Evolutionary conservation across 208 protist species (phyloP), one percentile per base, ranked within the genome.

Genomic region (Spongospora subterranea): DNA sequence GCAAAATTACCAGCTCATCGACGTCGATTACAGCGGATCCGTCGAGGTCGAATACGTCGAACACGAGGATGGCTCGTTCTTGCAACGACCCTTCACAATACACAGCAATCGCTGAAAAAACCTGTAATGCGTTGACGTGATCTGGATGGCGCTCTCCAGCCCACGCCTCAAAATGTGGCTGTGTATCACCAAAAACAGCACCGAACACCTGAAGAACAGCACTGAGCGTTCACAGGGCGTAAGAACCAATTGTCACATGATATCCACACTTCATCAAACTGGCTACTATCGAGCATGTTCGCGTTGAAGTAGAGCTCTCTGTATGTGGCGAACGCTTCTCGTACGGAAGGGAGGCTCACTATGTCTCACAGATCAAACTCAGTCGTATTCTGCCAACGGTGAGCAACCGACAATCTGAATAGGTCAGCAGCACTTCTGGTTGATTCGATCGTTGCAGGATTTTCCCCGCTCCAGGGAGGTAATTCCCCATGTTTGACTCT

Each of bases 401-500:
- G 54, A 17, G 29, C 54, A 65, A 29, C 54, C 20, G 54, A 65
- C 54, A 17, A 29, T 29, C 29, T 65, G 54, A 32, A 29, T 65
- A 29, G 17, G 54, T 29, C 20, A 65, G 20, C 20, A 32, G 29
- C 54, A 29, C 17, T 65, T 29, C 54, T 29, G 54, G 54, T 65
- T 32, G 54, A 29, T 29, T 32, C 29, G 54, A 29, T 32, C 20
- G 29, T 32, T 29, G 54, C 54, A 32, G 54, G 54, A 65, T 65
- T 17, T 29, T 17, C 20, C 29, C 29, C 54, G 54, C 54, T 17
- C 20, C 29, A 17, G 54, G 54, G 20, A 65, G 54, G 54, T 65
- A 65, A 65, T 65, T 65, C 20, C 54, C 54, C 54, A 65, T 65
- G 54, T n/a, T n/a, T n/a, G n/a, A n/a, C n/a, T n/a, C n/a, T n/a